Conservation (phyloP, 768 basidiomycete genomes). For the Lepiota brunneoincarnata region DNA sequence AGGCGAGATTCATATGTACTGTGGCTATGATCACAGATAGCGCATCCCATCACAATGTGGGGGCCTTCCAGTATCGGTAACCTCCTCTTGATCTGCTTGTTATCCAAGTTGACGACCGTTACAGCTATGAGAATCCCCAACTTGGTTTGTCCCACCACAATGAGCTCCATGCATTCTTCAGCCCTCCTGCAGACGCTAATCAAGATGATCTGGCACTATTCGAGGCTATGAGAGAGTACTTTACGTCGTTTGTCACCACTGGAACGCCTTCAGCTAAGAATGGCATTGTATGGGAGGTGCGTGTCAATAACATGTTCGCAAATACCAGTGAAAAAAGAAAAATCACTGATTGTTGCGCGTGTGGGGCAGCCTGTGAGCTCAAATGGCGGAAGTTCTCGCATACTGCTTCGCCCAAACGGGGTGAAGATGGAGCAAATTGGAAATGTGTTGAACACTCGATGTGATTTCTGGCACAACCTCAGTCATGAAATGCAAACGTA, state of each 20-base stretch:
- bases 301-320: neutral
- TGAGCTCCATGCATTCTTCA: constrained; percentile 37
- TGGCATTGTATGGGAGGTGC: constrained; percentile 27
- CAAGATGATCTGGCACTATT: constrained; percentile 28
- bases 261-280: constrained; percentile 25
- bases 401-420: constrained; percentile 26
- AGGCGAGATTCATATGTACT: constrained; percentile 40
- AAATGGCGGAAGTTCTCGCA: constrained; percentile 23
- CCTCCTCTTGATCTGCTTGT: neutral
- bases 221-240: constrained; percentile 36
- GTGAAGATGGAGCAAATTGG: constrained; percentile 22
- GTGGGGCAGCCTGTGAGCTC: constrained; percentile 17
- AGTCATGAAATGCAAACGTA: constrained; percentile 20
- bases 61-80: constrained; percentile 38
- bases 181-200: constrained; percentile 23
- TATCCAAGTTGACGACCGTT: neutral
- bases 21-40: constrained; percentile 33
- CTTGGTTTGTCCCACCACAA: constrained; percentile 34
- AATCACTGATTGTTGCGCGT: neutral
- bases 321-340: neutral
- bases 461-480: constrained; percentile 30
- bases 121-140: constrained; percentile 39
- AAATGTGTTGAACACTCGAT: constrained; percentile 18
- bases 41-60: constrained; percentile 4
- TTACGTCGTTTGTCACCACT: constrained; percentile 36